These are phyloP conservation scores for Phaseolus lunatus DNA, from an alignment of 306 rosid species.

Conservation along the genomic window DNA sequence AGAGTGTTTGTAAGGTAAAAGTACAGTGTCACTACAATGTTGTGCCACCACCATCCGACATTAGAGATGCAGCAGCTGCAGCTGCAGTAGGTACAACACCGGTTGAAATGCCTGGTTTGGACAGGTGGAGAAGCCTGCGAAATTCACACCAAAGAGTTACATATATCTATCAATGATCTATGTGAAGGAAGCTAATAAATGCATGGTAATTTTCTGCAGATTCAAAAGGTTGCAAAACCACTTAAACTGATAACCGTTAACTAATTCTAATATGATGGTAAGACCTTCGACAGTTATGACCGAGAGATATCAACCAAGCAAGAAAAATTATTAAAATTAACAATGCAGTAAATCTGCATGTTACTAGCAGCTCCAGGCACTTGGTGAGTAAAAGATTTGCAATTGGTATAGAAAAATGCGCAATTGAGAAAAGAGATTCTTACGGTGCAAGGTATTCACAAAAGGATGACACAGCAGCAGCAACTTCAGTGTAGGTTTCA, in stretches of 20 bases:
- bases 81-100: slow-evolving; percentile 98
- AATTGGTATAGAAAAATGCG: neutral
- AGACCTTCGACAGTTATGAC: slow-evolving; percentile 4
- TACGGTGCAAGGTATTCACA: slow-evolving; percentile 99
- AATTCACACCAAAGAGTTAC: slow-evolving; percentile 41
- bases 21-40: slow-evolving; percentile 51
- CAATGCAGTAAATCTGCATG: neutral
- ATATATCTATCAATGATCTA: slow-evolving; percentile 28
- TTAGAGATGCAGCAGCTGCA: slow-evolving; percentile 95
- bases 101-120: slow-evolving; percentile 91
- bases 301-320: neutral
- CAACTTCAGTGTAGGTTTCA: slow-evolving; percentile 81
- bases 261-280: neutral
- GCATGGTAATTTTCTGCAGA: slow-evolving; percentile 18
- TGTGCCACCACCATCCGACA: slow-evolving; percentile 90
- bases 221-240: neutral
- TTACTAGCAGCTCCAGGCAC: slow-evolving; percentile 1
- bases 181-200: slow-evolving; percentile 22
- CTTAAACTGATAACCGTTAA: neutral
- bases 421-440: slow-evolving; percentile 48
- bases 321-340: neutral
- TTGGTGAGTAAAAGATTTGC: neutral
- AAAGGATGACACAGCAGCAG: slow-evolving; percentile 74
- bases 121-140: slow-evolving; percentile 91
- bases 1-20: slow-evolving; percentile 2